Base-by-base conservation (phyloP, 179 eudicot species). In the Beta lomatogona region DNA sequence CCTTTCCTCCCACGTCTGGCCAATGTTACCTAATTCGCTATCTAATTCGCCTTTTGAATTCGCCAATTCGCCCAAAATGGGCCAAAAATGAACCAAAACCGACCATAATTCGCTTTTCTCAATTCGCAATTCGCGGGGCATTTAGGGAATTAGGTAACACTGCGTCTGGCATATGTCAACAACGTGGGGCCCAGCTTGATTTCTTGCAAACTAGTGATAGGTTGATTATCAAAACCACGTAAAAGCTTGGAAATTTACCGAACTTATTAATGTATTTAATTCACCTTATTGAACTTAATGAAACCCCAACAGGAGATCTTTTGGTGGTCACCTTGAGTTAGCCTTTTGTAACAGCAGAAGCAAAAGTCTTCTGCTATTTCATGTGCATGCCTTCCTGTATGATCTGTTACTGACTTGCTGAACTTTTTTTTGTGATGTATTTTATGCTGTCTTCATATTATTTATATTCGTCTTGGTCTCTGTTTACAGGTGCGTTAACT, bases 401-500 rank as follows among this genome's bases (percentile, higher is more conserved):
- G 25, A 48, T 67, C 9, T 53, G 6, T 57, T 12, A 18, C 11
- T 46, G 64, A 46, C 52, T 16, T 10, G 4, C 25, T 65, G 61
- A 50, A 54, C n/a, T 79, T 53, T 16, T 14, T 36, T 6, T 22
- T 48, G 53, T 46, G 14, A 19, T 45, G 52, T 8, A 46, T 11
- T 66, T 28, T 18, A 2, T 3, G n/a, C 28, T 18, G 6, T 55
- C 16, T 68, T 16, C 5, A 9, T 71, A 31, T n/a, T 14, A 22
- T 55, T 1, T 36, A 4, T 59, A 9, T 46, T 71, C 9, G 59
- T 72, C 79, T 67, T 78, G 68, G 52, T 73, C 48, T 50, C 55
- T 69, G 63, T 72, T 22, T 78, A n/a, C 82, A 94, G 98, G 98
- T 61, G 95, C 96, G 21, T 74, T 94, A 75, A 94, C 97, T 10